A percentile compares a stretch with the other conserved stretches of the same genome.
Conservation (phyloP, 495 filamentous ascomycete genomes). For the Tuber calosporum region DNA sequence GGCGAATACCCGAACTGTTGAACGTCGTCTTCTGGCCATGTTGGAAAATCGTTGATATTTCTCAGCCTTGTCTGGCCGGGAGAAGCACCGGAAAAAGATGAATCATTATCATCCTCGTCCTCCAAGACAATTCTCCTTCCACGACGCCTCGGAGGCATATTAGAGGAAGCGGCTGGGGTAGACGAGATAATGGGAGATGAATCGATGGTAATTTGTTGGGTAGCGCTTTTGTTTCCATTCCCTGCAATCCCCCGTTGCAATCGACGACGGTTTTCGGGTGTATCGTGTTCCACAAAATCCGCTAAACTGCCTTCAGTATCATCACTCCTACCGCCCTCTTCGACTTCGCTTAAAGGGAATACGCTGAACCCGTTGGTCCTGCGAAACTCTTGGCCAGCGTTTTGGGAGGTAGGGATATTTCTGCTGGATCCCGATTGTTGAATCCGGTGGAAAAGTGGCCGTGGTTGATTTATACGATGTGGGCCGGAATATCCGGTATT, state of each 20-base stretch:
- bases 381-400: background rate
- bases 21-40: background rate
- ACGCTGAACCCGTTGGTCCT: background rate
- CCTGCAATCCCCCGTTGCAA: conserved; percentile 4
- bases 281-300: conserved; percentile 39
- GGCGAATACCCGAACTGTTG: conserved; percentile 27
- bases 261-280: conserved; percentile 27
- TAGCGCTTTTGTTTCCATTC: background rate
- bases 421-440: background rate
- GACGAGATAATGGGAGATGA: conserved; percentile 23
- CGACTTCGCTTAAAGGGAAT: conserved; percentile 11
- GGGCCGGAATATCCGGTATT: background rate
- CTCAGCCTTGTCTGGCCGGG: conserved; percentile 8
- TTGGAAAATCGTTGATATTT: conserved; percentile 12
- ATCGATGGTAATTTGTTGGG: conserved; percentile 22
- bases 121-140: conserved; percentile 28
- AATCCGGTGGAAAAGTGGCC: background rate
- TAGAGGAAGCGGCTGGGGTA: conserved; percentile 3
- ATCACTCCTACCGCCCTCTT: conserved; percentile 43
- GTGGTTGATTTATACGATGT: background rate
- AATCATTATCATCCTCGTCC: conserved; percentile 35
- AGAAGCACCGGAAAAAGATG: conserved; percentile 34
- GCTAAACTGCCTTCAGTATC: conserved; percentile 36
- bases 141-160: conserved; percentile 18
- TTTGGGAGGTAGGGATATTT: background rate